A percentile compares a stretch with the other conserved stretches of the same genome.
phyloP scores from a whole-genome alignment of 2,329 filamentous ascomycete genomes.

The Alternaria novae-zelandiae region DNA sequence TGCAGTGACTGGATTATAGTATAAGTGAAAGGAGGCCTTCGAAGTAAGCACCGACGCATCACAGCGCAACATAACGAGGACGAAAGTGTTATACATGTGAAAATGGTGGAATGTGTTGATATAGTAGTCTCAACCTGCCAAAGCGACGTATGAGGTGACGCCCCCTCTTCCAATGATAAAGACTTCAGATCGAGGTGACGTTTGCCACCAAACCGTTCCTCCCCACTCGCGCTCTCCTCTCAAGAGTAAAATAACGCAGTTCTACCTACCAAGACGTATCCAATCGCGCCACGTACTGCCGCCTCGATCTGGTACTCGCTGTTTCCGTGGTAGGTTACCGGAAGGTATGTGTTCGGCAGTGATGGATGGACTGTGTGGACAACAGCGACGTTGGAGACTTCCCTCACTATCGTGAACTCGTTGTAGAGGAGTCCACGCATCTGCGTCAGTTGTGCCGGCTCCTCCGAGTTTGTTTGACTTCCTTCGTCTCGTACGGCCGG shows the following conservation, averaged over 20 bases:
- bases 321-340: not conserved
- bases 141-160: not conserved
- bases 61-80: not conserved
- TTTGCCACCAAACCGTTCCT: not conserved
- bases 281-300: not conserved
- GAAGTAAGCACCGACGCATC: not conserved
- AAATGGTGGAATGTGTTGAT: not conserved
- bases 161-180: no score
- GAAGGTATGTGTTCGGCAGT: not conserved
- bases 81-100: not conserved
- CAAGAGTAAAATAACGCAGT: not conserved
- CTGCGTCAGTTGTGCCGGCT: accelerated
- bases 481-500: not conserved
- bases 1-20: not conserved
- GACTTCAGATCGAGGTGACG: not conserved
- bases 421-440: not conserved
- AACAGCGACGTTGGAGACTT: not conserved
- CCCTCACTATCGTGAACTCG: not conserved
- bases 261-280: not conserved
- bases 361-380: not conserved
- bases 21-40: not conserved
- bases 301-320: not conserved
- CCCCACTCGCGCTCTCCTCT: not conserved
- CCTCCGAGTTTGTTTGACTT: not conserved
- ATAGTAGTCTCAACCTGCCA: not conserved